A percentile compares a stretch with the other conserved stretches of the same genome.
These are phyloP conservation scores for Earliella scabrosa DNA, from an alignment of 1,284 basidiomycete genomes.

Conservation along the genomic window DNA sequence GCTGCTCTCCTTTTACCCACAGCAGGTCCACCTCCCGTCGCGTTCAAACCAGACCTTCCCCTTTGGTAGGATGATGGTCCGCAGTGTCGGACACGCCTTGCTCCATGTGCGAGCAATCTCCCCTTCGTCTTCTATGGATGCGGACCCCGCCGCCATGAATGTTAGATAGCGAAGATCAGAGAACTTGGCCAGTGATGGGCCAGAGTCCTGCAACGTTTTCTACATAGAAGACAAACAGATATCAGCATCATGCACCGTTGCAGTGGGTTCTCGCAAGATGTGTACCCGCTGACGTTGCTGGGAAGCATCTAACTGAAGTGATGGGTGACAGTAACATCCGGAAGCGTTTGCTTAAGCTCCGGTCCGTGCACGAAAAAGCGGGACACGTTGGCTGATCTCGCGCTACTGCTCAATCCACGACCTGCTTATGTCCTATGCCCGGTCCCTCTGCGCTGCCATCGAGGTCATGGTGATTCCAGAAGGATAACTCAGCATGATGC, in stretches of 20 bases:
- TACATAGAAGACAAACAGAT: slow-evolving; percentile 16
- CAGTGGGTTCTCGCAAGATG: background rate
- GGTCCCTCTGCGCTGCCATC: too few species aligned
- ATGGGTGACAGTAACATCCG: background rate
- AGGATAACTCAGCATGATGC: too few species aligned
- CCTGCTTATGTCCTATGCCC: too few species aligned
- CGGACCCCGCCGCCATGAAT: slow-evolving; percentile 41
- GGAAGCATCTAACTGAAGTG: background rate
- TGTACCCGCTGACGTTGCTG: background rate
- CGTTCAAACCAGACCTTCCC: slow-evolving; percentile 46
- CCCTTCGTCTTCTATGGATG: slow-evolving; percentile 36
- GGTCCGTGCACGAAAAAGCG: too few species aligned
- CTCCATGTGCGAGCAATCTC: slow-evolving; percentile 42
- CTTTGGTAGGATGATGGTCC: slow-evolving; percentile 48
- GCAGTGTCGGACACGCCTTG: slow-evolving; percentile 44
- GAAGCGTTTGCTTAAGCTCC: too few species aligned
- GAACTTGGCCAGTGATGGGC: slow-evolving; percentile 35
- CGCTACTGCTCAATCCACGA: too few species aligned
- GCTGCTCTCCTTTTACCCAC: slow-evolving; percentile 15
- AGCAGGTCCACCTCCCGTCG: slow-evolving; percentile 32
- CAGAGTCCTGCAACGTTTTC: slow-evolving; percentile 35
- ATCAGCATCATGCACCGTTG: slow-evolving; percentile 1
- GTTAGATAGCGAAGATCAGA: slow-evolving; percentile 43
- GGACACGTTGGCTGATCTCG: too few species aligned
- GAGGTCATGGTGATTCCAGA: too few species aligned